phyloP scores from a whole-genome alignment of 129 eudicot genomes.

The Logfia minima region DNA sequence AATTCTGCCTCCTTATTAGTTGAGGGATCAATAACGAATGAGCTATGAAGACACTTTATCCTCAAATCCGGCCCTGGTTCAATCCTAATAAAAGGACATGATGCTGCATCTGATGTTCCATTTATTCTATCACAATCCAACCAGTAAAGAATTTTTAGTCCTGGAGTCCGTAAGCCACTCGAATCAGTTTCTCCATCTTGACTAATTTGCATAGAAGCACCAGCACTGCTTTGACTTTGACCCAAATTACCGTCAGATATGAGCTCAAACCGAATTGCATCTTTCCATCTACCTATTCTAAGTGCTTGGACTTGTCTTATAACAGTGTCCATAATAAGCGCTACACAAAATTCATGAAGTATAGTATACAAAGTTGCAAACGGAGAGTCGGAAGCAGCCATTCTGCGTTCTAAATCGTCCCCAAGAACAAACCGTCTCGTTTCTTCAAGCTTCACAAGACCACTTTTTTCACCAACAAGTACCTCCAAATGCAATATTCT shows the following conservation, averaged over 20 bases:
- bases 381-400: conserved; percentile 91
- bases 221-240: conserved; percentile 74
- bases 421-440: conserved; percentile 82
- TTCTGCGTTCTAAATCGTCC: conserved; percentile 96
- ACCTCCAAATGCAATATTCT: conserved; percentile 91
- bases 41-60: conserved; percentile 78
- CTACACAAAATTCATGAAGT: conserved; percentile 87
- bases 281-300: conserved; percentile 90
- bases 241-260: conserved; percentile 71
- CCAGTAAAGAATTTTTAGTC: conserved; percentile 88
- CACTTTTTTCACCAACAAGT: conserved; percentile 97
- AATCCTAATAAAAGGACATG: conserved; percentile 77
- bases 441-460: conserved; percentile 86
- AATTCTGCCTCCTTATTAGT: conserved; percentile 92
- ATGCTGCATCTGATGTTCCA: conserved; percentile 52
- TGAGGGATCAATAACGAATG: conserved; percentile 88
- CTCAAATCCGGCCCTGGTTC: conserved; percentile 89
- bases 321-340: conserved; percentile 94
- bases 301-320: conserved; percentile 89
- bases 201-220: conserved; percentile 47
- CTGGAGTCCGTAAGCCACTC: conserved; percentile 70
- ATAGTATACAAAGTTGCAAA: conserved; percentile 73
- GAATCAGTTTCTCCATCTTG: conserved; percentile 90
- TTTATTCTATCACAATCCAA: conserved; percentile 61
- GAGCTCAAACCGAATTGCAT: conserved; percentile 94